A percentile compares a stretch with the other conserved stretches of the same genome.
Conservation (phyloP, 208 protist species). For the Angomonas ambiguus region DNA sequence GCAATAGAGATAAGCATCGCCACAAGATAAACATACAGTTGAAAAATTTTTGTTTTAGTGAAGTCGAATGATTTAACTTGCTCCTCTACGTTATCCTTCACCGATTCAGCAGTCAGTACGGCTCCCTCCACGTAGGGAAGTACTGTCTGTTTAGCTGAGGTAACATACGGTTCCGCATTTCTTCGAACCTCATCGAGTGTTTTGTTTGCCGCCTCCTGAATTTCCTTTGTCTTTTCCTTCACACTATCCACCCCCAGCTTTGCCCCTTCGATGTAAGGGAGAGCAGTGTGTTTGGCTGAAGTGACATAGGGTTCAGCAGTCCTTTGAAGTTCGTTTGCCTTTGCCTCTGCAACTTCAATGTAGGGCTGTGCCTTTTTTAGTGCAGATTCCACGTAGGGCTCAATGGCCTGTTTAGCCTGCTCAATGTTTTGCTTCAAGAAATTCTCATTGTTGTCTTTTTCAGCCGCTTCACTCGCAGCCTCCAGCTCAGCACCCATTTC, state of each 20-base stretch:
- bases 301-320: slow-evolving; percentile 2
- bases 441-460: slow-evolving; percentile 25
- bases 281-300: slow-evolving; percentile 3
- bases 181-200: slow-evolving; percentile 13
- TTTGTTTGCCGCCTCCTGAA: not conserved
- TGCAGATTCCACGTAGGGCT: slow-evolving; percentile 32
- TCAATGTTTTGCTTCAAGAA: slow-evolving; percentile 29
- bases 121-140: slow-evolving; percentile 20
- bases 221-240: slow-evolving; percentile 16
- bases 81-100: slow-evolving; percentile 28
- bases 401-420: slow-evolving; percentile 27
- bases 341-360: slow-evolving; percentile 6
- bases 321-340: slow-evolving; percentile 6
- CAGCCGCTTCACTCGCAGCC: too few species aligned
- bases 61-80: slow-evolving; percentile 35
- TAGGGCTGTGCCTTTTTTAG: slow-evolving; percentile 21
- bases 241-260: slow-evolving; percentile 26
- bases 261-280: slow-evolving; percentile 14
- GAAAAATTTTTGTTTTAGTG: slow-evolving; percentile 34
- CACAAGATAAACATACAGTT: slow-evolving; percentile 24
- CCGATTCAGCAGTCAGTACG: slow-evolving; percentile 20
- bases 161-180: slow-evolving; percentile 14
- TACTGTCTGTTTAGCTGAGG: slow-evolving; percentile 13
- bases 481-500: too few species aligned
- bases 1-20: slow-evolving; percentile 22